Percentiles rank a stretch among this genome's conserved stretches.
Conservation (phyloP, 805 yeast species). For the Saturnispora sanitii region DNA sequence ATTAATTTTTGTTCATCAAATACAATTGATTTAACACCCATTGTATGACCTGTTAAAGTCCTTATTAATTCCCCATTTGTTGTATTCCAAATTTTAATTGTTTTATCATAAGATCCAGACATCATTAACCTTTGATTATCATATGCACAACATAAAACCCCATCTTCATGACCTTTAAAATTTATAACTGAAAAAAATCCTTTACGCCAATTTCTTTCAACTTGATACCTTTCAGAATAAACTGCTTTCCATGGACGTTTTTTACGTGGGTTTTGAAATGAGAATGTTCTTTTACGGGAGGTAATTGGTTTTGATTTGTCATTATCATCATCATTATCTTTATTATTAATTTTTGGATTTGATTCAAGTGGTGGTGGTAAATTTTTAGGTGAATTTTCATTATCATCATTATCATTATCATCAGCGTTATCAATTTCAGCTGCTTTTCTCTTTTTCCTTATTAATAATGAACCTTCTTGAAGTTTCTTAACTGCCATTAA, state of each 20-base stretch:
- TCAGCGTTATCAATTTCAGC: constrained; percentile 21
- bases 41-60: constrained; percentile 79
- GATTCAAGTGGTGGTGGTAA: constrained; percentile 22
- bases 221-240: constrained; percentile 80
- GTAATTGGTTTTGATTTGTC: background rate
- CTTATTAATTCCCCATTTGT: constrained; percentile 67
- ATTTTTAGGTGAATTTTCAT: constrained; percentile 11
- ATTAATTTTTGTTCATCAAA: constrained; percentile 86
- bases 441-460: constrained; percentile 16
- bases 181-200: constrained; percentile 57
- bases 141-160: constrained; percentile 81
- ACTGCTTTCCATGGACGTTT: constrained; percentile 94
- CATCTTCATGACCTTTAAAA: constrained; percentile 78
- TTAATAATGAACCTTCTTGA: constrained; percentile 20
- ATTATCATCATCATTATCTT: background rate
- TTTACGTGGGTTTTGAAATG: constrained; percentile 19
- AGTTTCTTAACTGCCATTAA: constrained; percentile 74
- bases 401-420: too few species aligned
- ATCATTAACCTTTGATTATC: constrained; percentile 64
- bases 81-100: constrained; percentile 89
- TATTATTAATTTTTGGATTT: constrained; percentile 4
- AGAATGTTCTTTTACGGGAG: background rate
- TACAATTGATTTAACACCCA: constrained; percentile 75
- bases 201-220: constrained; percentile 91
- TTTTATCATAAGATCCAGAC: constrained; percentile 88